Conservation (phyloP, 371 early-diverging fungal genomes). For the Gilbertella persicaria region DNA sequence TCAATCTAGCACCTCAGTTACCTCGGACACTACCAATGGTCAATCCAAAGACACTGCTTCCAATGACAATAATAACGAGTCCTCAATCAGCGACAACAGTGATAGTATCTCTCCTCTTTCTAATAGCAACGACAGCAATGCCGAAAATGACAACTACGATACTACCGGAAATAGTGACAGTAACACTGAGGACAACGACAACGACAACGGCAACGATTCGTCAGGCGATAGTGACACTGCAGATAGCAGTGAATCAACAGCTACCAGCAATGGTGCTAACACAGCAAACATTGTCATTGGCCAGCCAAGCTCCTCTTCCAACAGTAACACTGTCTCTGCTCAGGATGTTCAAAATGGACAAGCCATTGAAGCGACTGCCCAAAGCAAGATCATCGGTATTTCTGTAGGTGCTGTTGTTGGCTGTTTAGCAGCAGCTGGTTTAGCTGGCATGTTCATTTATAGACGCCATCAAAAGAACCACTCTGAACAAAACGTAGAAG, state of each 20-base stretch:
- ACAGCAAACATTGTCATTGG: background rate
- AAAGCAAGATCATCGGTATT: constrained; percentile 35
- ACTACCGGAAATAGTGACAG: background rate
- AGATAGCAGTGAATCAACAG: background rate
- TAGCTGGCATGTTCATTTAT: constrained; percentile 44
- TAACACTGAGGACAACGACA: background rate
- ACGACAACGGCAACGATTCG: background rate
- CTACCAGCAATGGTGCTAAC: background rate
- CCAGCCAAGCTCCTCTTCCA: background rate
- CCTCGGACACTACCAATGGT: too few species aligned
- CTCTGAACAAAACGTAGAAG: constrained; percentile 24
- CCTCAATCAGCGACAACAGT: too few species aligned
- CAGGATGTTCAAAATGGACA: constrained; percentile 17
- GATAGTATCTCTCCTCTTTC: too few species aligned
- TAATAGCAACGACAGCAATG: background rate
- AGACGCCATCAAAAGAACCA: constrained; percentile 22
- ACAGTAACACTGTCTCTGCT: background rate
- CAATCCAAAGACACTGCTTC: too few species aligned
- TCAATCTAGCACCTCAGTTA: too few species aligned
- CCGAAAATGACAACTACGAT: background rate
- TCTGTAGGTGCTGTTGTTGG: constrained; percentile 38
- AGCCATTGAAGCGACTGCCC: constrained; percentile 16
- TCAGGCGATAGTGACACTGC: too few species aligned
- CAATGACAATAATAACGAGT: too few species aligned
- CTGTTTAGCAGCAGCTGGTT: constrained; percentile 41